Conservation (phyloP, 352 stramenopile genomes). For the Pythium dissimile region DNA sequence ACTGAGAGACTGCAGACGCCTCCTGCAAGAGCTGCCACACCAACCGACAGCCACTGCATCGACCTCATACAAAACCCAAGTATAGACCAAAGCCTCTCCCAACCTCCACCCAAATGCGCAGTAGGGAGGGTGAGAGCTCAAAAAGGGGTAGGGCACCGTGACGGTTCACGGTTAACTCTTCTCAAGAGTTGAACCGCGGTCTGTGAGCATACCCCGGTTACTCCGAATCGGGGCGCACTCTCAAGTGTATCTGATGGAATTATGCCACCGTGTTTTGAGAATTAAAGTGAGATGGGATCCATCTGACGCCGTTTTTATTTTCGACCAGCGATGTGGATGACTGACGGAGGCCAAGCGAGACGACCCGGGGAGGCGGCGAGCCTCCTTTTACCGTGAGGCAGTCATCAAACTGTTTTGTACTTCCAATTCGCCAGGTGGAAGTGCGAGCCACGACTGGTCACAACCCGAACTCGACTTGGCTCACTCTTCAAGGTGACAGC, state of each 20-base stretch:
- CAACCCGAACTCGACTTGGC: not conserved
- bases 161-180: slow-evolving; percentile 14
- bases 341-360: not conserved
- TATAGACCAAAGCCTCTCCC: slow-evolving; percentile 1
- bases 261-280: slow-evolving; percentile 5
- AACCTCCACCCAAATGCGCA: slow-evolving; percentile 23
- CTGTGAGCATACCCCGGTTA: not conserved
- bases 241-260: not conserved
- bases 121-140: not conserved
- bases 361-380: too few species aligned
- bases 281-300: not conserved
- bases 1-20: slow-evolving; percentile 25
- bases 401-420: not conserved
- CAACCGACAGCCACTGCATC: slow-evolving; percentile 24
- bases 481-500: slow-evolving; percentile 9
- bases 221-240: not conserved
- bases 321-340: slow-evolving; percentile 9
- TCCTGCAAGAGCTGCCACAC: slow-evolving; percentile 11
- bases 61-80: slow-evolving; percentile 20
- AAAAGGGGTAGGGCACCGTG: slow-evolving; percentile 6
- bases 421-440: not conserved
- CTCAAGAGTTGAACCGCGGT: slow-evolving; percentile 13
- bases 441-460: slow-evolving; percentile 9
- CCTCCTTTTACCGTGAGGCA: not conserved
- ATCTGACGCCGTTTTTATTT: slow-evolving; percentile 1